A percentile compares a stretch with the other conserved stretches of the same genome.
Evolutionary conservation across 352 stramenopile species (phyloP).

Genomic region (Pythium rhizo-oryzae): DNA sequence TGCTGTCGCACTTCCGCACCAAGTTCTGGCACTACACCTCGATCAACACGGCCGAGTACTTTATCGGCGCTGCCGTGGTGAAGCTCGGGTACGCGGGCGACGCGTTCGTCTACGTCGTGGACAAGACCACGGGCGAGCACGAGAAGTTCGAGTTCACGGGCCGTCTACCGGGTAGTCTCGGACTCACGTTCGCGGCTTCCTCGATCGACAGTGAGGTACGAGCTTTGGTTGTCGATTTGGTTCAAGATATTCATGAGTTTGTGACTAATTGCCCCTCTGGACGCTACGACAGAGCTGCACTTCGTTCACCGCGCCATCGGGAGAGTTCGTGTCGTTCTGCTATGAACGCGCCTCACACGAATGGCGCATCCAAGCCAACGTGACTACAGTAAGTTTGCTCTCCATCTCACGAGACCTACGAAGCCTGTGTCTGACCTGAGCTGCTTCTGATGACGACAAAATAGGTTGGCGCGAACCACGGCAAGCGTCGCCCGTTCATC

Average conservation of each 20-base stretch:
- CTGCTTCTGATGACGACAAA: neutral
- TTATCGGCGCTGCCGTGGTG: conserved; percentile 45
- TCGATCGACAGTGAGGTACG: conserved; percentile 40
- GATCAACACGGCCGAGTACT: conserved; percentile 39
- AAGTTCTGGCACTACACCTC: conserved; percentile 56
- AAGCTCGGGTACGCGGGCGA: conserved; percentile 48
- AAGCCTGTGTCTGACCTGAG: neutral
- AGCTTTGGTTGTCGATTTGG: neutral
- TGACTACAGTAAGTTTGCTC: conserved; percentile 23
- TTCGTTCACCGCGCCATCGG: conserved; percentile 20
- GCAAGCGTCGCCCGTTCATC: conserved; percentile 17
- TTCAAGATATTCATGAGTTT: neutral
- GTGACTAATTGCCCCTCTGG: neutral
- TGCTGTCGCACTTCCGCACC: conserved; percentile 27
- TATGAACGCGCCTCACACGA: conserved; percentile 24
- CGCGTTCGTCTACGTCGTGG: conserved; percentile 50
- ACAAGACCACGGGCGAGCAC: conserved; percentile 31
- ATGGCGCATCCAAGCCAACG: conserved; percentile 33
- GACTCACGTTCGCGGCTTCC: conserved; percentile 38
- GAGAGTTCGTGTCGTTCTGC: conserved; percentile 36
- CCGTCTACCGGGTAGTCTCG: conserved; percentile 31
- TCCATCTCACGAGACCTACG: neutral
- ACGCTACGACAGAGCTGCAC: conserved; percentile 28
- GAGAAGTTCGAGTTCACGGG: conserved; percentile 50
- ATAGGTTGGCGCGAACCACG: conserved; percentile 22